These are phyloP conservation scores for Trichoderma sp. DNA, from an alignment of 2,329 filamentous ascomycete species.

Conservation along the genomic window DNA sequence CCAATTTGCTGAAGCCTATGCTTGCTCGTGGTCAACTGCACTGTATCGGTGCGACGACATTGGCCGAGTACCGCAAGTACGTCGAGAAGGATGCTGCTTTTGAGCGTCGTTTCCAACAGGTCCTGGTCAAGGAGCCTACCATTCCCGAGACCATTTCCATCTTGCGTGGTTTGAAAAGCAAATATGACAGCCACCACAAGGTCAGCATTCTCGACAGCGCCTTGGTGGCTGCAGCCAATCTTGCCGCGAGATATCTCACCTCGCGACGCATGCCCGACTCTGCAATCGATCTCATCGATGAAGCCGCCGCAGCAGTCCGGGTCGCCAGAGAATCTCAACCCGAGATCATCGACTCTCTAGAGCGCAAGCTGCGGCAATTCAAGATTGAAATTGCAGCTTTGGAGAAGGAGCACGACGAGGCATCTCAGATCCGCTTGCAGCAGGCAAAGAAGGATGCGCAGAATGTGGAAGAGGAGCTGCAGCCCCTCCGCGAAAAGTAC, in stretches of 20 bases:
- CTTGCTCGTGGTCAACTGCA: conserved; percentile 93
- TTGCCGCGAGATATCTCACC: conserved; percentile 91
- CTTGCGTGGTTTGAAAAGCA: conserved; percentile 95
- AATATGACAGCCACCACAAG: conserved; percentile 97
- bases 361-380: conserved; percentile 83
- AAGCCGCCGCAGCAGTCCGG: conserved; percentile 92
- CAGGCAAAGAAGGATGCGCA: conserved; percentile 86
- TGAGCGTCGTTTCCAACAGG: conserved; percentile 97
- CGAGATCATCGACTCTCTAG: conserved; percentile 90
- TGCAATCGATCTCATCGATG: conserved; percentile 92
- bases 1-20: conserved; percentile 97
- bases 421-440: conserved; percentile 76
- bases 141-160: conserved; percentile 93
- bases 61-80: conserved; percentile 96
- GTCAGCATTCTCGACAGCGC: conserved; percentile 94
- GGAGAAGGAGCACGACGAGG: conserved; percentile 89
- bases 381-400: conserved; percentile 97
- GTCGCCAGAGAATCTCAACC: conserved; percentile 96
- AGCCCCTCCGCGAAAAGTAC: conserved; percentile 91
- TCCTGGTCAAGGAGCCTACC: conserved; percentile 89
- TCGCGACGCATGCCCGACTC: conserved; percentile 89
- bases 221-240: conserved; percentile 84
- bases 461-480: conserved; percentile 90
- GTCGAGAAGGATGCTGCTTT: conserved; percentile 98
- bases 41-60: conserved; percentile 95